These are phyloP conservation scores for Aureobasidium sp. DNA, from an alignment of 2,329 filamentous ascomycete species.

Conservation along the genomic window DNA sequence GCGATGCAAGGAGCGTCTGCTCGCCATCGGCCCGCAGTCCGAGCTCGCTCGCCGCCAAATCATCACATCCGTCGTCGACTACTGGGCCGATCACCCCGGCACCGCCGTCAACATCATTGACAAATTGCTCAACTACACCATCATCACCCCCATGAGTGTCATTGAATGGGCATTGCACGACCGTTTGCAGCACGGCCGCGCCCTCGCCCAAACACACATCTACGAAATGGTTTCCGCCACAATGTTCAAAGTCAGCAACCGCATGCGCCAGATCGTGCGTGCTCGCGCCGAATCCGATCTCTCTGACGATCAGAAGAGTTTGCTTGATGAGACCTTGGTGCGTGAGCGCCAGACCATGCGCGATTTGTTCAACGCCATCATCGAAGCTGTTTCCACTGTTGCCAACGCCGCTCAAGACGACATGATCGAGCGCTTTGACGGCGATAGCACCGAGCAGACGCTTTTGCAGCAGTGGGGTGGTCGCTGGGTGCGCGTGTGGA, in stretches of 20 bases:
- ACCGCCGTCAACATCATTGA: slow-evolving; percentile 89
- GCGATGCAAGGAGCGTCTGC: slow-evolving; percentile 80
- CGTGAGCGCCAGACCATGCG: slow-evolving; percentile 69
- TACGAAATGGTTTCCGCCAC: slow-evolving; percentile 90
- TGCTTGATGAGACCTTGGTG: slow-evolving; percentile 59
- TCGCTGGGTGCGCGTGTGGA: slow-evolving; percentile 80
- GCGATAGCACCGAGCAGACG: slow-evolving; percentile 51
- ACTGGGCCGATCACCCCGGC: slow-evolving; percentile 89
- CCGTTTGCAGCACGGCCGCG: slow-evolving; percentile 43
- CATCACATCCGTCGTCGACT: slow-evolving; percentile 79
- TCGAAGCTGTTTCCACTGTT: slow-evolving; percentile 68
- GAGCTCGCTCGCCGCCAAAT: slow-evolving; percentile 78
- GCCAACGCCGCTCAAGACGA: slow-evolving; percentile 67
- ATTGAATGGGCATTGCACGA: slow-evolving; percentile 83
- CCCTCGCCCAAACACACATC: slow-evolving; percentile 66
- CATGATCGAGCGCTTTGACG: slow-evolving; percentile 62
- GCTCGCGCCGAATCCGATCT: slow-evolving; percentile 41
- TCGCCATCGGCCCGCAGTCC: slow-evolving; percentile 69
- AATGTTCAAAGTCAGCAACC: slow-evolving; percentile 80
- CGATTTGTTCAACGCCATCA: slow-evolving; percentile 71
- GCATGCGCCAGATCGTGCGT: slow-evolving; percentile 71
- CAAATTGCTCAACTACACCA: slow-evolving; percentile 95
- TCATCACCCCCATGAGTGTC: slow-evolving; percentile 77
- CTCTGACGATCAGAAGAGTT: slow-evolving; percentile 50
- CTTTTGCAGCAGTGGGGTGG: slow-evolving; percentile 73